A percentile compares a stretch with the other conserved stretches of the same genome.
Evolutionary conservation across 257 asterid species (phyloP).

Genomic region (Salvia splendens): DNA sequence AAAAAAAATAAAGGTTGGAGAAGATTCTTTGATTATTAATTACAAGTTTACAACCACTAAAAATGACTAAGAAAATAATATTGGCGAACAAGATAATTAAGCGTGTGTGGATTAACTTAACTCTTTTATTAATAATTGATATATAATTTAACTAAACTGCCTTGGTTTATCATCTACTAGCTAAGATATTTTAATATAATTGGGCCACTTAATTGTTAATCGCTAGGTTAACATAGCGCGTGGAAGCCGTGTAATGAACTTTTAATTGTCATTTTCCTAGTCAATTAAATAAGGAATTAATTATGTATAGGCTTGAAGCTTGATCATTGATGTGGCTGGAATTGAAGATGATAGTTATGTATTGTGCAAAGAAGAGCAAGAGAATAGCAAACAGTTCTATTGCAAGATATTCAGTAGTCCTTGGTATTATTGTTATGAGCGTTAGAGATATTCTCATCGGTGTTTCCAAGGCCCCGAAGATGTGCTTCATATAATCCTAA

Average conservation of each 20-base stretch:
- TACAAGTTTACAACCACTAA: no score
- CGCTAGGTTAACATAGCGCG: slow-evolving; percentile 13
- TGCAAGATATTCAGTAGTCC: no score
- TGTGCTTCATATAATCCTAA: no score
- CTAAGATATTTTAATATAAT: neutral
- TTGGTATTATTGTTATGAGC: no score
- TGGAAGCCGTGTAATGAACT: slow-evolving; percentile 25
- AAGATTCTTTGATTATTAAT: neutral
- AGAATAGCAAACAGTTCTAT: no score
- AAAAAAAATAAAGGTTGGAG: neutral
- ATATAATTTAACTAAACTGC: neutral
- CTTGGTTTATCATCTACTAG: neutral
- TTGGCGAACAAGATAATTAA: neutral
- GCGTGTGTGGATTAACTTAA: neutral
- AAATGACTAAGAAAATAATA: neutral
- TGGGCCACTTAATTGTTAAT: slow-evolving; percentile 1
- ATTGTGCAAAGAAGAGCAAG: no score
- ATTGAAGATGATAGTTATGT: neutral
- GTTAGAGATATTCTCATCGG: no score
- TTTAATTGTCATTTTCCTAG: slow-evolving; percentile 2
- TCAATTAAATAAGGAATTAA: neutral
- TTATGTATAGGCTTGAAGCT: neutral
- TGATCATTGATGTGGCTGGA: no score
- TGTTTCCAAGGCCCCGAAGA: no score
- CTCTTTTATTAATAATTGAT: neutral